These are phyloP conservation scores for Hypseocharis bilobata DNA, from an alignment of 441 rosid genomes.

Conservation along the genomic window DNA sequence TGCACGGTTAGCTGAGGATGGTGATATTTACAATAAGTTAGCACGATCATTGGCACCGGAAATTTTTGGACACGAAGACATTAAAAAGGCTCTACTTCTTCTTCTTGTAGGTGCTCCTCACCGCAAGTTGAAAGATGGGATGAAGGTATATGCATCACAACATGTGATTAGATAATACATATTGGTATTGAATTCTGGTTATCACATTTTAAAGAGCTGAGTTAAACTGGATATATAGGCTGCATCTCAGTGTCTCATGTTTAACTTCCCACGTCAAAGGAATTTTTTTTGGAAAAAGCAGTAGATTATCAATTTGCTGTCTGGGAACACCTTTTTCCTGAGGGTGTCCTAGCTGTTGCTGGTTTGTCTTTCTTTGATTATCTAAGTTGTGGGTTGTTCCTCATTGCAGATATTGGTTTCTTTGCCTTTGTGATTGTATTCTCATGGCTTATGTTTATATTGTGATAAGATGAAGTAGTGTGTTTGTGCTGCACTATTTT, in stretches of 20 bases:
- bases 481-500: no score
- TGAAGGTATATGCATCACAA: conserved; percentile 57
- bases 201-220: background rate
- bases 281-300: no score
- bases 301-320: background rate
- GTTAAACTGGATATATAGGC: background rate
- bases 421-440: background rate
- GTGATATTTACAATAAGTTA: conserved; percentile 89
- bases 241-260: background rate
- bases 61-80: conserved; percentile 97
- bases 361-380: background rate
- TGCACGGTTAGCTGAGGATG: conserved; percentile 84
- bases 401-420: background rate
- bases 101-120: conserved; percentile 99
- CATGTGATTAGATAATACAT: background rate
- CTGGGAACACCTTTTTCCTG: background rate
- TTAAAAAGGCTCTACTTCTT: conserved; percentile 87
- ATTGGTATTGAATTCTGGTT: background rate
- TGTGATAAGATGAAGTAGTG: no score
- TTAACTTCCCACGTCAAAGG: background rate
- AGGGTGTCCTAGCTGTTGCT: background rate
- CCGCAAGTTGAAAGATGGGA: conserved; percentile 87
- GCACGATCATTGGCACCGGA: conserved; percentile 91
- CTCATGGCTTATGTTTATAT: background rate
- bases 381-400: background rate